Base-by-base conservation (phyloP, 345 rosid species). In the Eucalyptus viminalis region DNA sequence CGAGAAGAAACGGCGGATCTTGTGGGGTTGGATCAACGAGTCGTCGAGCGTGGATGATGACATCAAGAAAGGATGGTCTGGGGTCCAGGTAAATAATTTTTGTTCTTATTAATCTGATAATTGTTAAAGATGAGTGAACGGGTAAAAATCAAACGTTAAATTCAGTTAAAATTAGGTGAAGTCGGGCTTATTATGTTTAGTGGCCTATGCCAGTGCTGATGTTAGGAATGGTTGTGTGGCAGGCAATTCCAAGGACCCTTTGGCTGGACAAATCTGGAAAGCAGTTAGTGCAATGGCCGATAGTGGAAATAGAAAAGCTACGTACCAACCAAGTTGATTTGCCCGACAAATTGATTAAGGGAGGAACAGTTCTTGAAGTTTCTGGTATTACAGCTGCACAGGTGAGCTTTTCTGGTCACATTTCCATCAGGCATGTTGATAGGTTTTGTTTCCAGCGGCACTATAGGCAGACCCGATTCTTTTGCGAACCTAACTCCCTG, bases 231-330 rank as follows among this genome's bases (percentile, higher is more conserved):
- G 34, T n/a, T 47, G 85, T 29, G n/a, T 87, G 47, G 88, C 89
- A 96, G 98, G 95, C 94, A 7, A 69, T 97, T 91, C 99, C 99
- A 3, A 94, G 98, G 89, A 87, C 56, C 34, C 47, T 95, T 31
- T 93, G 95, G 95, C 92, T 95, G 6, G 88, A 92, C 81, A 91
- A 92, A 87, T 93, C 95, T 6, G 94, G 95, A 13, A 94, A 93
- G 56, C 97, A 95, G 87, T 89, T 97, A 88, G 72, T 95, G 58
- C 98, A 95, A 86, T 96, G 98, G 99, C 98, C 99, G 12, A 88
- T 96, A 6, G 62, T 87, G 40, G 99, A 97, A 91, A 88, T 95
- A 1, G 94, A 96, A 88, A 94, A 72, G 87, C 95, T 93, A 29
- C 94, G 95, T n/a, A 86, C 40, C 9, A 90, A 89, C 40, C 89